Conservation (phyloP, 345 rosid genomes). For the Populus alba region DNA sequence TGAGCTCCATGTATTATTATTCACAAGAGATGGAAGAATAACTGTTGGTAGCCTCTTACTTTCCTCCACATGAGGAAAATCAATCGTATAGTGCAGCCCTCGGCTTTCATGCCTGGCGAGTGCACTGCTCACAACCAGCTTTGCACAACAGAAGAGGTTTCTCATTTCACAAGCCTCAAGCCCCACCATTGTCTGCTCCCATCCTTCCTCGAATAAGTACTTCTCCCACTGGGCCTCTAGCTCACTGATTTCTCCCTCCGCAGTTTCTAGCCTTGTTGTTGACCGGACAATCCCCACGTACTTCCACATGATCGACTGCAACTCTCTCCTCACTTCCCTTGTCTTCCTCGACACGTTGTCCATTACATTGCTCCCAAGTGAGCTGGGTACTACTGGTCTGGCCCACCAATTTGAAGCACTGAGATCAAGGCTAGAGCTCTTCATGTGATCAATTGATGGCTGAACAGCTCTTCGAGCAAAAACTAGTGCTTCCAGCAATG, state of each 20-base stretch:
- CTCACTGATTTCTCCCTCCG: slow-evolving; percentile 53
- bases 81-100: slow-evolving; percentile 84
- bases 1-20: slow-evolving; percentile 79
- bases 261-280: slow-evolving; percentile 58
- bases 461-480: slow-evolving; percentile 88
- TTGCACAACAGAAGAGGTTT: slow-evolving; percentile 88
- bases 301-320: slow-evolving; percentile 86
- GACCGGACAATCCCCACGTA: slow-evolving; percentile 90
- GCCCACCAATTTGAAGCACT: slow-evolving; percentile 57
- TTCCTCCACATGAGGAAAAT: slow-evolving; percentile 82
- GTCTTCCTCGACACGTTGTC: slow-evolving; percentile 48
- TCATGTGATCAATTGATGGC: slow-evolving; percentile 79
- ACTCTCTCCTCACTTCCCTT: slow-evolving; percentile 62
- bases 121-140: slow-evolving; percentile 90
- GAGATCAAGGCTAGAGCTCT: slow-evolving; percentile 41
- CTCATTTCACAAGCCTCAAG: slow-evolving; percentile 95
- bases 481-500: slow-evolving; percentile 92
- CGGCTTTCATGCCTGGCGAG: slow-evolving; percentile 92
- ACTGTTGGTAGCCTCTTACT: slow-evolving; percentile 84
- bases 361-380: slow-evolving; percentile 42
- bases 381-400: slow-evolving; percentile 55
- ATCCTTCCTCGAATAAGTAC: slow-evolving; percentile 69
- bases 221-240: slow-evolving; percentile 80
- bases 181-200: slow-evolving; percentile 81
- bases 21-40: slow-evolving; percentile 61